These are phyloP conservation scores for Venturia aucupariae DNA, from an alignment of 2,329 filamentous ascomycete genomes.

Conservation along the genomic window DNA sequence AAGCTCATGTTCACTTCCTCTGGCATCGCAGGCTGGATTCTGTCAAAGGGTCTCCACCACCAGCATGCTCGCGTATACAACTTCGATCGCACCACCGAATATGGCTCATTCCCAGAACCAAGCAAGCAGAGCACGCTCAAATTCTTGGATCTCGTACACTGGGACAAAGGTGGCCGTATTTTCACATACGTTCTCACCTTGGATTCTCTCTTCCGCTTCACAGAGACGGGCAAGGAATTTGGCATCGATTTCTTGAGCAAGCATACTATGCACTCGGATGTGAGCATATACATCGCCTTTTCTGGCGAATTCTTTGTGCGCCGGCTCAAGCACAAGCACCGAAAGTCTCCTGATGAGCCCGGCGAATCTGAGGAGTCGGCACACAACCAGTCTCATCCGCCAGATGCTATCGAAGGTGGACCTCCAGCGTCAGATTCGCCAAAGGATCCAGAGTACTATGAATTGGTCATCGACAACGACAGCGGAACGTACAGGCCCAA, in stretches of 20 bases:
- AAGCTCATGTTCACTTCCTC: slow-evolving; percentile 76
- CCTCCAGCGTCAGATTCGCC: slow-evolving; percentile 35
- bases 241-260: slow-evolving; percentile 89
- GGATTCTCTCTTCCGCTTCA: slow-evolving; percentile 80
- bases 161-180: slow-evolving; percentile 73
- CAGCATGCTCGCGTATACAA: slow-evolving; percentile 88
- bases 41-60: slow-evolving; percentile 80
- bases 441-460: slow-evolving; percentile 55
- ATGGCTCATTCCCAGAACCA: slow-evolving; percentile 55
- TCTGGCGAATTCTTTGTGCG: slow-evolving; percentile 90
- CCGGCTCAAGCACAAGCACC: slow-evolving; percentile 46
- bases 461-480: slow-evolving; percentile 91
- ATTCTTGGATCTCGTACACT: slow-evolving; percentile 79
- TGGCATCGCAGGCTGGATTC: slow-evolving; percentile 67
- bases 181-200: slow-evolving; percentile 90
- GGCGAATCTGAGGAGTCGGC: slow-evolving; percentile 27
- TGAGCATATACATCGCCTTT: slow-evolving; percentile 82
- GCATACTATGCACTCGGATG: slow-evolving; percentile 94
- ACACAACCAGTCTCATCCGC: slow-evolving; percentile 44
- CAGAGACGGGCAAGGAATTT: slow-evolving; percentile 91
- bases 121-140: slow-evolving; percentile 63
- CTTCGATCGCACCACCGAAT: slow-evolving; percentile 66
- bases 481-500: slow-evolving; percentile 89
- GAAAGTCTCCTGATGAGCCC: slow-evolving; percentile 25
- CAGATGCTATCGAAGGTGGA: slow-evolving; percentile 39